Evolutionary conservation across 805 yeast genomes (phyloP), one percentile per base, ranked within the genome.

Genomic region (Kluyveromyces aestuarii): DNA sequence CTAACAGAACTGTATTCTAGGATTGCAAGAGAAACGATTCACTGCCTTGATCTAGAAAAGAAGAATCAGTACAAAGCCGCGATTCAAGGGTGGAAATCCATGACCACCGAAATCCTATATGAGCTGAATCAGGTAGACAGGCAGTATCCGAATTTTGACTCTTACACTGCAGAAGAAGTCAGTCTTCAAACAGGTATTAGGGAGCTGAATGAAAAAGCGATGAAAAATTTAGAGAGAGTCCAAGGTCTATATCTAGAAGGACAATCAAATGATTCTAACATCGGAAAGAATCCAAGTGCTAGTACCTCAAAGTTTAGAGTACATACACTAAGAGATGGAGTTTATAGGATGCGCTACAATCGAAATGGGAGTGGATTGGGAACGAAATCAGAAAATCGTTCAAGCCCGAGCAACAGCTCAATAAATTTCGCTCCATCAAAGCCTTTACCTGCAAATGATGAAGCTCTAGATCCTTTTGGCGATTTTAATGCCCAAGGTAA

Each of bases 1-100:
- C 71, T 84, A 19, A 73, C 80, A 43, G 80, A 76, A 45, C 63
- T 82, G 1, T 84, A 83, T 63, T 75, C 78, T 53, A 84, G 79
- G 50, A 72, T 79, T 45, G 84, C 87, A 45, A 77, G 77, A 56
- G 72, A 70, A 50, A 74, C 87, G 4, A 71, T 84, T 46, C 70
- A 73, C 51, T 79, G 81, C 62, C 59, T 81, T 45, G 71, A 79
- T 3, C 60, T 80, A 17, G 89, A 84, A 56, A 83, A 83, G 50
- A 68, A 70, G 17, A 70, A 73, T 35, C 72, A 75, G 18, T 62
- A 72, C 41, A 75, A 72, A 45, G 78, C 75, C 16, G 84, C 89
- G 2, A 64, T 82, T 18, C 77, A 75, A 50, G 90, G 90, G 2
- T 84, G 91, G 90, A 83, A 80, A 54, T 70, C 80, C 2, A 64